Base-by-base conservation (phyloP, 2,329 filamentous ascomycete genomes). In the Xylaria sp. region DNA sequence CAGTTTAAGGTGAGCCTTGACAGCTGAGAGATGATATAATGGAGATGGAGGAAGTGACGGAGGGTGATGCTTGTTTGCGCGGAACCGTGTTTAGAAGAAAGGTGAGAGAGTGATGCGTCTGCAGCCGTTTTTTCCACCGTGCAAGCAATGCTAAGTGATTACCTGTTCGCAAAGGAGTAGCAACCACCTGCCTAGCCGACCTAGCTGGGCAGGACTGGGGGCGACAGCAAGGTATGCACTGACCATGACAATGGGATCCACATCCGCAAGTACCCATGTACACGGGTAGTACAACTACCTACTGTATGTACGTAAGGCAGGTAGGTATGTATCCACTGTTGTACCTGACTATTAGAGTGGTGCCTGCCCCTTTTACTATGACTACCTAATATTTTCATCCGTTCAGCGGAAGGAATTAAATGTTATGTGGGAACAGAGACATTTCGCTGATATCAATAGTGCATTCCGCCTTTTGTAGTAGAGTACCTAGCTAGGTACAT, bases 101-200 rank as follows among this genome's bases (percentile, higher is more conserved):
- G 58, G 59, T 37, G 69, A 62, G 63, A 46, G 69, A 39, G 56
- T 64, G 59, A 52, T 64, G 66, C 51, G 69, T 69, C 54, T 51
- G 50, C 66, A 64, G 69, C 67, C 65, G 71, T 73, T 72, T 67
- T 73, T 66, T 56, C 64, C 54, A 65, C 73, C 63, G 73, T 73
- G 67, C 62, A 70, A 72, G 71, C 62, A 68, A 73, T 66, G 73
- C 72, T 72, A 52, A 75, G 70, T 73, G 76, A 74, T 75, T 76
- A 78, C 75, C 62, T 78, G 77, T 78, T 77, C 76, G 74, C 72
- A 78, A 78, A 73, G 69, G 72, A 73, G 68, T 51, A 67, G 37
- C 66, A 69, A 57, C 52, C 48, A 31, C n/a, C 64, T 64, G 55
- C 62, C 25, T 50, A 57, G 23, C 13, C 60, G n/a, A 55, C 57